Base-by-base conservation (phyloP, 2,329 filamentous ascomycete genomes). In the Botrytis porri region DNA sequence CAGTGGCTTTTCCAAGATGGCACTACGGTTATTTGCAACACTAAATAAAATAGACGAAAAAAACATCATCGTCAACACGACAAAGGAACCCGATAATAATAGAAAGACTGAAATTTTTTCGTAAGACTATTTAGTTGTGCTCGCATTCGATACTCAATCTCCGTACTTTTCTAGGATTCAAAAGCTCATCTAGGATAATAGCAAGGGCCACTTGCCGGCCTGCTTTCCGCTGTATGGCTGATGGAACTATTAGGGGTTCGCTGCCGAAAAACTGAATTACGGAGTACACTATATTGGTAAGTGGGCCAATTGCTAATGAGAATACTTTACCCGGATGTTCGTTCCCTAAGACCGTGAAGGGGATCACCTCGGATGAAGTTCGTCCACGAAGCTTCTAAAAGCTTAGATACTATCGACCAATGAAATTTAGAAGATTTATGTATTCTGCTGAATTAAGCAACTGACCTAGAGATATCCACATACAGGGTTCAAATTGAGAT, bases 321-420 rank as follows among this genome's bases (percentile, higher is more conserved):
- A 57, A 57, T 25, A 37, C 32, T 61, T 35, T 61, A 25, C 35
- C 35, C 59, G 59, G 35, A 61, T 37, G 22, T 39, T 35, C 35
- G 9, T 12, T 61, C 32, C 59, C 32, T 25, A n/a, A 57, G n/a
- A n/a, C 51, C 51, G n/a, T n/a, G n/a, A 14, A 29, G 14, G 51
- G 51, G n/a, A 57, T 18, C 51, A 29, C 51, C 51, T 57, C 14
- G 16, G 14, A 57, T 57, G 14, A 29, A 57, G 29, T 62, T 10
- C 48, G 25, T 54, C 60, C 25, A 62, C 22, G 25, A 62, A 39
- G 35, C 32, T 20, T 41, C 51, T 29, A 57, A 57, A 29, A 57
- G n/a, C n/a, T 57, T 29, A 54, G n/a, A 29, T 2, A 29, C n/a
- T 7, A 29, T 29, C 86, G 25, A 14, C 51, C 51, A 57, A 57